Percentiles rank a stretch among this genome's conserved stretches.
Evolutionary conservation across 2,329 filamentous ascomycete species (phyloP).

Genomic region (Raffaelea arxii): DNA sequence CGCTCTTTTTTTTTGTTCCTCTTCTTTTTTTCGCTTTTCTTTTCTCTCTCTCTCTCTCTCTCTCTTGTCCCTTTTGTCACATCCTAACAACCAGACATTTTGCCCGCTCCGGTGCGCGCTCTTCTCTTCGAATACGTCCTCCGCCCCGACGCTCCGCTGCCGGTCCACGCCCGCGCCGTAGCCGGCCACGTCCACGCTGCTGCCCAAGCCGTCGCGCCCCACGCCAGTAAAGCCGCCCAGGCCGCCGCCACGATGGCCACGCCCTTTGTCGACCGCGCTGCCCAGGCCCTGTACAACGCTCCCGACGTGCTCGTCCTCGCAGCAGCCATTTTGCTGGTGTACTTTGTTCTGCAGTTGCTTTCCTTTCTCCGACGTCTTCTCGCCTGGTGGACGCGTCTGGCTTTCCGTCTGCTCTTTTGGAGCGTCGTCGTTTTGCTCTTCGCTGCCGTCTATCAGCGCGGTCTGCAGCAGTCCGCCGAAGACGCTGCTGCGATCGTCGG

Average conservation of each 20-base stretch:
- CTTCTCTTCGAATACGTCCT: conserved; percentile 40
- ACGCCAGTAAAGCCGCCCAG: conserved; percentile 28
- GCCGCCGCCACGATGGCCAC: conserved; percentile 30
- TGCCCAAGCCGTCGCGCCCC: conserved; percentile 25
- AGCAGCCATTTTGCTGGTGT: conserved; percentile 43
- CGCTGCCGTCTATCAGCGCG: conserved; percentile 53
- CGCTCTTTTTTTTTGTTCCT: not conserved
- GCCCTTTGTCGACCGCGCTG: conserved; percentile 31
- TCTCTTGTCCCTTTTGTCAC: not conserved
- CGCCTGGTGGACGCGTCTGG: conserved; percentile 66
- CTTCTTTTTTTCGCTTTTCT: not conserved
- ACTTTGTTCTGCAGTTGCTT: conserved; percentile 55
- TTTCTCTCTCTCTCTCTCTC: not conserved
- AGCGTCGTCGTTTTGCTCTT: conserved; percentile 42
- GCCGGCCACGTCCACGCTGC: conserved; percentile 18
- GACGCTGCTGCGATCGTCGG: conserved; percentile 41
- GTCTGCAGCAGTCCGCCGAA: conserved; percentile 52
- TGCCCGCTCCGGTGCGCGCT: conserved; percentile 30
- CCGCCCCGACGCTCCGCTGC: conserved; percentile 34
- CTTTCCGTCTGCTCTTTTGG: conserved; percentile 56
- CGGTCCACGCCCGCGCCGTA: conserved; percentile 26
- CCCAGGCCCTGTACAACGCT: conserved; percentile 25
- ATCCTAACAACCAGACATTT: conserved; percentile 16
- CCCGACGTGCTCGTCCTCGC: conserved; percentile 34
- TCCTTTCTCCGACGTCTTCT: conserved; percentile 62